phyloP scores from a whole-genome alignment of 31 red algal species.

The Bonnemaisonia californica region DNA sequence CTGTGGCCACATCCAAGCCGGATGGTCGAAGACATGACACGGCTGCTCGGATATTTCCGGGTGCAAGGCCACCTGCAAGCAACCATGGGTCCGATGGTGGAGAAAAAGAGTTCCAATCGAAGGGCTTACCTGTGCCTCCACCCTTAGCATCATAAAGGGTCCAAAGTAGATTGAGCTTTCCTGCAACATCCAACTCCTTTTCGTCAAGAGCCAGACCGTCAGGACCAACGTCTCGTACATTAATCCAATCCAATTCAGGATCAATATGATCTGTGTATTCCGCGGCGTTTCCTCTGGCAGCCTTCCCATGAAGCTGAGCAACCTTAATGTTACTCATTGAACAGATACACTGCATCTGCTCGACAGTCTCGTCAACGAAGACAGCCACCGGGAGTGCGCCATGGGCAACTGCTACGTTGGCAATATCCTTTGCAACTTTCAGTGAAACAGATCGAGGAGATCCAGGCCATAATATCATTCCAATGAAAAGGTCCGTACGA shows the following conservation, averaged over 20 bases:
- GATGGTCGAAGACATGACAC: slow-evolving; percentile 28
- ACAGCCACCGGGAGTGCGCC: slow-evolving; percentile 72
- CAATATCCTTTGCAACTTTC: slow-evolving; percentile 37
- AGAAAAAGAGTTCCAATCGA: slow-evolving; percentile 72
- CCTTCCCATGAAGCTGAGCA: slow-evolving; percentile 69
- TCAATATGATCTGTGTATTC: not conserved
- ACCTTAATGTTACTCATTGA: slow-evolving; percentile 27
- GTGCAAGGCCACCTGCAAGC: slow-evolving; percentile 72
- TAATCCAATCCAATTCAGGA: slow-evolving; percentile 38
- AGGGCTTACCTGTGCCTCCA: slow-evolving; percentile 73
- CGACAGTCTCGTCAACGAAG: slow-evolving; percentile 65
- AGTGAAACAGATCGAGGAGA: slow-evolving; percentile 47
- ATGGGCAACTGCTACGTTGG: slow-evolving; percentile 31
- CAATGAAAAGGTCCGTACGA: slow-evolving; percentile 59
- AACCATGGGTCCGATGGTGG: slow-evolving; percentile 59
- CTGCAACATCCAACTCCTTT: not conserved
- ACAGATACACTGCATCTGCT: slow-evolving; percentile 33
- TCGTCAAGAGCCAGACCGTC: slow-evolving; percentile 33
- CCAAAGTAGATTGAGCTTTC: slow-evolving; percentile 36
- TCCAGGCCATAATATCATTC: slow-evolving; percentile 70
- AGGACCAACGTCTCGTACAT: slow-evolving; percentile 56
- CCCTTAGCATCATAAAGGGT: slow-evolving; percentile 72
- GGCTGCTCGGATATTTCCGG: slow-evolving; percentile 62
- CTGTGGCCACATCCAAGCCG: slow-evolving; percentile 78
- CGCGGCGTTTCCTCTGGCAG: slow-evolving; percentile 6